phyloP scores from a whole-genome alignment of 225 moss, liverwort and hornwort genomes.

The Sphagnum tenellum region DNA sequence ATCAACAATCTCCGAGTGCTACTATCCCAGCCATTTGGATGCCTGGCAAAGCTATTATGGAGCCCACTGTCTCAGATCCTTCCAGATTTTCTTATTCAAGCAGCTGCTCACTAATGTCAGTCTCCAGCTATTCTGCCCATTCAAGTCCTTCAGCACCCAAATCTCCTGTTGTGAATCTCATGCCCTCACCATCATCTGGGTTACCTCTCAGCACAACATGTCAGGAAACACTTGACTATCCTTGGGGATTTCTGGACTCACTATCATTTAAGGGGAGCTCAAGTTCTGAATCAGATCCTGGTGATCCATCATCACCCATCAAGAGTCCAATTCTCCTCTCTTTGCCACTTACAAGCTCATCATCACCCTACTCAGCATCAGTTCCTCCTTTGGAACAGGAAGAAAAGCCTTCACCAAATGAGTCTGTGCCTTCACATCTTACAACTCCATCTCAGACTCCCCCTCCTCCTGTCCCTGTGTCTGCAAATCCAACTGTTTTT shows the following conservation, averaged over 20 bases:
- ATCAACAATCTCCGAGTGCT: conserved; percentile 18
- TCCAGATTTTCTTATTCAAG: conserved; percentile 32
- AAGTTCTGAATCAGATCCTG: conserved; percentile 1
- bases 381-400: conserved; percentile 4
- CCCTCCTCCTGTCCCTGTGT: conserved; percentile 1
- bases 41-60: conserved; percentile 14
- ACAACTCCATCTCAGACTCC: conserved; percentile 13
- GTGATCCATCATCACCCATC: conserved; percentile 12
- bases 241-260: conserved; percentile 9
- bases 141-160: conserved; percentile 23
- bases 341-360: conserved; percentile 17
- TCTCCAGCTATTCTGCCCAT: conserved; percentile 26
- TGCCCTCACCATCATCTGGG: conserved; percentile 22
- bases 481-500: background rate
- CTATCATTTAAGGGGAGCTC: too few relatives aligned
- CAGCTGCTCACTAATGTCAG: conserved; percentile 15
- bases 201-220: conserved; percentile 17
- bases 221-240: conserved; percentile 16
- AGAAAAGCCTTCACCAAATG: conserved; percentile 2
- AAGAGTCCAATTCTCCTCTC: conserved; percentile 28
- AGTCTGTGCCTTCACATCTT: conserved; percentile 13
- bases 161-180: conserved; percentile 33
- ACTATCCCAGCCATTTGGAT: conserved; percentile 5
- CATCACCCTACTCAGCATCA: conserved; percentile 4
- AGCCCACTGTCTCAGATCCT: conserved; percentile 27